Percentiles rank a stretch among this genome's conserved stretches.
Evolutionary conservation across 2,329 filamentous ascomycete species (phyloP).

Genomic region (Tricladium varicosporioides): DNA sequence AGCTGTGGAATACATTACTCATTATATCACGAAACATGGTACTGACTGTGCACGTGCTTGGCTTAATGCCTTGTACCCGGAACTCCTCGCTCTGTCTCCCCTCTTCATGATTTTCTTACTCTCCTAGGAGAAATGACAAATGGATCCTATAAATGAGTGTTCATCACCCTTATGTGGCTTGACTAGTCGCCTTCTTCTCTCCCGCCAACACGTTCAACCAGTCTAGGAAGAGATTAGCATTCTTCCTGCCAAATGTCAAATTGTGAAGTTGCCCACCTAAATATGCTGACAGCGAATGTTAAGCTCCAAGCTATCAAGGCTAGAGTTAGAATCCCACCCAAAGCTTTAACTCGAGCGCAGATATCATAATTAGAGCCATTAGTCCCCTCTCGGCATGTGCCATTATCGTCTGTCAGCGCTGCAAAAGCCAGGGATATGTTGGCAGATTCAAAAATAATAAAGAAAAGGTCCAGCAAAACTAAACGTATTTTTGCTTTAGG

Average conservation of each 20-base stretch:
- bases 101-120: no score
- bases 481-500: slow-evolving; percentile 84
- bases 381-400: slow-evolving; percentile 50
- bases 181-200: slow-evolving; percentile 42
- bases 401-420: slow-evolving; percentile 64
- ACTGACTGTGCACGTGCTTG: no score
- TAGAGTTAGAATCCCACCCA: slow-evolving; percentile 77
- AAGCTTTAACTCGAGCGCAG: slow-evolving; percentile 62
- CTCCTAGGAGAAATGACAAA: not conserved
- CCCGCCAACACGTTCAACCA: slow-evolving; percentile 60
- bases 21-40: not conserved
- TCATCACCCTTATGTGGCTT: no score
- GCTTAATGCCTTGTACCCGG: no score
- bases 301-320: slow-evolving; percentile 86
- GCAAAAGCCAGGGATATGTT: slow-evolving; percentile 90
- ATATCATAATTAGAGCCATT: slow-evolving; percentile 44
- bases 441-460: slow-evolving; percentile 95
- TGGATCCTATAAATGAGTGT: not conserved
- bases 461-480: slow-evolving; percentile 88
- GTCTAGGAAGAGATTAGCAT: slow-evolving; percentile 35
- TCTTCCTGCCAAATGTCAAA: not conserved
- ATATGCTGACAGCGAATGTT: slow-evolving; percentile 84
- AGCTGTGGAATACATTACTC: not conserved
- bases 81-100: not conserved
- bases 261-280: slow-evolving; percentile 49